Base-by-base conservation (phyloP, 176 grass and related monocot genomes). In the Aechmea fasciata region DNA sequence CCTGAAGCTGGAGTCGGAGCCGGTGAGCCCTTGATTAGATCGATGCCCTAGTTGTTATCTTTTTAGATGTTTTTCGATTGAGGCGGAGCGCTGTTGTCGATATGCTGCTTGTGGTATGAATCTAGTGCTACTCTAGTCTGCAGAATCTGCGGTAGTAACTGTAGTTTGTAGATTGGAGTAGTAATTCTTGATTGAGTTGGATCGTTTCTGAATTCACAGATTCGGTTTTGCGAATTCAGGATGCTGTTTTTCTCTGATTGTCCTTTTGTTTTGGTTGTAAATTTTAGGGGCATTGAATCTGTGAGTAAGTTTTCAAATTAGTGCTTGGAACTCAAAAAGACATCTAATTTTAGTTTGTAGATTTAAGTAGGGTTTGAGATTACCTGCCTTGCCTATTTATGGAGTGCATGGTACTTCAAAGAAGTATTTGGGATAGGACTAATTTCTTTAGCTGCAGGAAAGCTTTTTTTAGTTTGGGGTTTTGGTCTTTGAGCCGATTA, bases 1-100 rank as follows among this genome's bases (percentile, higher is more conserved):
- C 49, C 88, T 93, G 50, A 99, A 87, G 80, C 79, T 93, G 75
- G 94, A 99, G 74, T 79, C 87, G 15, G 94, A 93, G 69, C 75
- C 89, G 67, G 94, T 99, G 78, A 90, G 89, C 71, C 62, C 13
- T 64, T 69, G 1, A 8, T 29, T 12, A 20, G 15, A 33, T 13
- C 14, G 8, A 47, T 66, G 11, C 9, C 51, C 69, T 81, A 61
- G 55, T 15, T 61, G 55, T 61, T 61, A 9, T 8, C 20, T 61
- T 61, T 61, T 61, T 61, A n/a, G 15, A 18, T 15, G 9, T 26
- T 26, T 26, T 26, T 26, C 25, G 25, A 26, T 26, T 26, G 25
- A 1, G 25, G 1, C 22, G 9, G 55, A 18, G 5, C 20, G 22
- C n/a, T 10, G 15, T 22, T 17, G 17, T 61, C 11, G 13, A 0